phyloP scores from a whole-genome alignment of 1,284 basidiomycete species.

The Apiotrichum domesticum region DNA sequence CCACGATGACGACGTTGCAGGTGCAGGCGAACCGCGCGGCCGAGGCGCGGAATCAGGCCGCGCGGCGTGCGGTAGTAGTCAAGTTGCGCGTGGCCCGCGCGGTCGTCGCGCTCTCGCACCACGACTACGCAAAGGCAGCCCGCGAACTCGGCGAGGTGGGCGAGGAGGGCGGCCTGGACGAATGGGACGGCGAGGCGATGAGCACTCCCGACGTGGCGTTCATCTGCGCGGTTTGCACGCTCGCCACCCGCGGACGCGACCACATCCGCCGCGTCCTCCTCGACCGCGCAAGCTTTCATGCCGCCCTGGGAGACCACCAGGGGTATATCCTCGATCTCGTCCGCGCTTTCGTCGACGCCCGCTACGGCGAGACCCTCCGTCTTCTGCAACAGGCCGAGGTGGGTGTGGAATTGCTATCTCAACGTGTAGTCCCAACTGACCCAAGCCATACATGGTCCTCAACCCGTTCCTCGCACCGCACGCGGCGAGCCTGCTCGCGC shows the following conservation, averaged over 20 bases:
- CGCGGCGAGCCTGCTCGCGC: conserved; percentile 13
- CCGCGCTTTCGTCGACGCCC: conserved; percentile 33
- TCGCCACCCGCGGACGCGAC: conserved; percentile 27
- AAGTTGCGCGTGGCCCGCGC: conserved; percentile 33
- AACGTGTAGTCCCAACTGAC: not conserved
- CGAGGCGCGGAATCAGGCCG: conserved; percentile 18
- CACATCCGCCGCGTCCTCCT: conserved; percentile 28
- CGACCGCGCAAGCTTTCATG: conserved; percentile 29
- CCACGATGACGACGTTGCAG: conserved; percentile 33
- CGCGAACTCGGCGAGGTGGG: conserved; percentile 27
- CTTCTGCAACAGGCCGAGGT: conserved; percentile 28
- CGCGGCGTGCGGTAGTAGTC: conserved; percentile 21
- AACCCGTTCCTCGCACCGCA: conserved; percentile 27
- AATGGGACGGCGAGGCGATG: conserved; percentile 39
- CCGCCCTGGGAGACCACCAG: conserved; percentile 29
- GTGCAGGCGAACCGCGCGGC: conserved; percentile 26
- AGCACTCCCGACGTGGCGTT: conserved; percentile 32
- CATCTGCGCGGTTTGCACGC: conserved; percentile 27
- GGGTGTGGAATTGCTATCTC: conserved; percentile 4
- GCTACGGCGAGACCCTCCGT: conserved; percentile 30
- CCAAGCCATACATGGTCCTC: conserved; percentile 25
- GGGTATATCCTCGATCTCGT: conserved; percentile 35
- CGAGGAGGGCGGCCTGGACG: conserved; percentile 37
- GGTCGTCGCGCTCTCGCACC: conserved; percentile 20
- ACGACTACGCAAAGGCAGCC: conserved; percentile 26